phyloP scores from a whole-genome alignment of 1,284 basidiomycete genomes.

The Melampsora larici-populina region DNA sequence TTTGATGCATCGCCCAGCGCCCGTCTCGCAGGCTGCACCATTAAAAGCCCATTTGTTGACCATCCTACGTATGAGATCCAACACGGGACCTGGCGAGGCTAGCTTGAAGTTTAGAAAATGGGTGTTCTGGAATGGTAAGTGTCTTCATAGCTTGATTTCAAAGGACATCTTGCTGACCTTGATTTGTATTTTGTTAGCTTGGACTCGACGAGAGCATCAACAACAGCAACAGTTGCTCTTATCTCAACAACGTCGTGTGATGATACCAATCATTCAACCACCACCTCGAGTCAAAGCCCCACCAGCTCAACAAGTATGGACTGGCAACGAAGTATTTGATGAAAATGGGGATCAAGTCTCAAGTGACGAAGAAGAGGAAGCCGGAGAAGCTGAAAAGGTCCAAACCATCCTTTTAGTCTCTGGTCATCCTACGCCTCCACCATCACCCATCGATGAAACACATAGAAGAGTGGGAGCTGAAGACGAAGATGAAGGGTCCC shows the following conservation, averaged over 20 bases:
- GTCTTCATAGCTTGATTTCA: background rate
- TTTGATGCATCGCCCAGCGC: background rate
- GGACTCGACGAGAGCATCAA: constrained; percentile 2
- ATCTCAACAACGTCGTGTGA: background rate
- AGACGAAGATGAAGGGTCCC: background rate
- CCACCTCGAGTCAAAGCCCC: background rate
- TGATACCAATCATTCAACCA: background rate
- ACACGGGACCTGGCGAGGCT: constrained; percentile 16
- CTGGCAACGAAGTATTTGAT: constrained; percentile 18
- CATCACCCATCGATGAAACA: background rate
- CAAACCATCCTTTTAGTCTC: background rate
- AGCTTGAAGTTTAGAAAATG: constrained; percentile 27
- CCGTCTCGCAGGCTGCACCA: constrained; percentile 6
- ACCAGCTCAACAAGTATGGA: background rate
- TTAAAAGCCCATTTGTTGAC: constrained; percentile 24
- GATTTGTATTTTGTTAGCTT: background rate
- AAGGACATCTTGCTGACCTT: background rate
- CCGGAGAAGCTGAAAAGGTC: background rate
- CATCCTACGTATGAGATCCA: constrained; percentile 8
- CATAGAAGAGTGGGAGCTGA: background rate
- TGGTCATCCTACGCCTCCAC: constrained; percentile 1
- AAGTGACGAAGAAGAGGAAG: background rate
- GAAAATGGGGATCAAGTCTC: constrained; percentile 9
- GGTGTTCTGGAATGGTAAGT: constrained; percentile 36
- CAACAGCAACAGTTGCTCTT: background rate